Evolutionary conservation across 108 stramenopile species (phyloP), one percentile per base, ranked within the genome.

Genomic region (Thalassiosira profunda): DNA sequence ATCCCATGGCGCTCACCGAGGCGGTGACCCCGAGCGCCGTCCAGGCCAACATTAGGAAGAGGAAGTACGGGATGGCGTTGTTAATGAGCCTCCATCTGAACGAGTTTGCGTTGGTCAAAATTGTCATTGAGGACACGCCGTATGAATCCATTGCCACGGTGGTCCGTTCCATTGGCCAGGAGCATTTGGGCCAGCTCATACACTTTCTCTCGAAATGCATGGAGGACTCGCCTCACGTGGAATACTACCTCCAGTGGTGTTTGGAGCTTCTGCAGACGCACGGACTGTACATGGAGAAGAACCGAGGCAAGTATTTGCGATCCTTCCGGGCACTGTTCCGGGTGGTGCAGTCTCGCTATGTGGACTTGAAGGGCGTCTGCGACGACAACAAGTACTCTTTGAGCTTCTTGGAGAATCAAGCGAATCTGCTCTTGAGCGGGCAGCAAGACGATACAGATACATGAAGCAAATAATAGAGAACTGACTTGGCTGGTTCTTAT

Each of bases 241-340:
- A 96, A 70, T 96, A 89, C 55, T 96, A 92, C 52, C 79, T 96
- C 15, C 76, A 86, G 47, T 96, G 92, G 92, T 86, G 87, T 40
- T 63, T 93, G 21, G 80, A 86, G 46, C 52, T 94, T 58, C 83
- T 92, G 38, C 84, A 88, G 57, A 81, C 68, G 1, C 91, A 96
- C 56, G 95, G 92, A 2, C 56, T 85, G 1, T 76, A 86, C 55
- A 88, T 96, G 87, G 92, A 96, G 56, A 88, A 81, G 64, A 79
- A 90, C 41, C 66, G 88, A 53, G 81, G 80, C 18, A 82, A 75
- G 11, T 93, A 87, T 70, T 86, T 93, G 84, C 71, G 91, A 71
- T 84, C 92, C 5, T 91, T 96, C 34, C 79, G 95, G 33, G 77
- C 89, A 3, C 52, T 93, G 62, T 83, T 88, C 58, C 85, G 90